Percentiles rank a stretch among this genome's conserved stretches.
phyloP scores from a whole-genome alignment of 352 stramenopile species.

The Phytophthora idaei region DNA sequence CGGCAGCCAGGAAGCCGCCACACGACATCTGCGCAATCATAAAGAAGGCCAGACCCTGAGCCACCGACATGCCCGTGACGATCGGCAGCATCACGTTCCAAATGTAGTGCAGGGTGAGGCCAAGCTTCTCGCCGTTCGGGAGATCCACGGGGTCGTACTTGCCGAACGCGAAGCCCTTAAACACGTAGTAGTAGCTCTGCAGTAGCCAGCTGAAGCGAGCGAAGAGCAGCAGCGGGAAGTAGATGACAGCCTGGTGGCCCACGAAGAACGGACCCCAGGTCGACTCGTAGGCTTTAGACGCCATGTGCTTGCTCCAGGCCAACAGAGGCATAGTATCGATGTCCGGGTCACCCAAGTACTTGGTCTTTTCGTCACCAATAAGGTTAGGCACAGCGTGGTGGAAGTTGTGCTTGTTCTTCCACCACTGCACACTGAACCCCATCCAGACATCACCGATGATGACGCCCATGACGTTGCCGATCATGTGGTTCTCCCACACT shows the following conservation, averaged over 20 bases:
- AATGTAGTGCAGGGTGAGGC: constrained; percentile 88
- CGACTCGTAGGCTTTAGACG: constrained; percentile 83
- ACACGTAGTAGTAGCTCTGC: constrained; percentile 96
- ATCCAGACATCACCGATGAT: constrained; percentile 98
- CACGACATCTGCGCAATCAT: constrained; percentile 89
- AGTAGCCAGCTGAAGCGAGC: constrained; percentile 96
- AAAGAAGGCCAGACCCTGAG: constrained; percentile 83
- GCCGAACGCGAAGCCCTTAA: constrained; percentile 85
- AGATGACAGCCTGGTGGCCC: constrained; percentile 93
- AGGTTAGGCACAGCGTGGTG: constrained; percentile 98
- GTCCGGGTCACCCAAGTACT: constrained; percentile 94
- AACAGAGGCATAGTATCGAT: constrained; percentile 99
- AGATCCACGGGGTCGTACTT: constrained; percentile 89
- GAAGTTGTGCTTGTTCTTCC: constrained; percentile 99
- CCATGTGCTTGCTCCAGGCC: constrained; percentile 97
- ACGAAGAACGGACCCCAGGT: constrained; percentile 91
- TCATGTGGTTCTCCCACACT: constrained; percentile 95
- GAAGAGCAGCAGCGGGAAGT: constrained; percentile 98
- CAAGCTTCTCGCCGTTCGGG: constrained; percentile 76
- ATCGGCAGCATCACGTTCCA: constrained; percentile 91
- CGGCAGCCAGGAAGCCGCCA: constrained; percentile 94
- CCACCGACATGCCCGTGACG: constrained; percentile 64
- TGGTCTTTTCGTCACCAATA: constrained; percentile 87
- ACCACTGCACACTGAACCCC: constrained; percentile 97
- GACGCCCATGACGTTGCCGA: constrained; percentile 93